Base-by-base conservation (phyloP, 257 asterid species). In the Forsythia suspensa region DNA sequence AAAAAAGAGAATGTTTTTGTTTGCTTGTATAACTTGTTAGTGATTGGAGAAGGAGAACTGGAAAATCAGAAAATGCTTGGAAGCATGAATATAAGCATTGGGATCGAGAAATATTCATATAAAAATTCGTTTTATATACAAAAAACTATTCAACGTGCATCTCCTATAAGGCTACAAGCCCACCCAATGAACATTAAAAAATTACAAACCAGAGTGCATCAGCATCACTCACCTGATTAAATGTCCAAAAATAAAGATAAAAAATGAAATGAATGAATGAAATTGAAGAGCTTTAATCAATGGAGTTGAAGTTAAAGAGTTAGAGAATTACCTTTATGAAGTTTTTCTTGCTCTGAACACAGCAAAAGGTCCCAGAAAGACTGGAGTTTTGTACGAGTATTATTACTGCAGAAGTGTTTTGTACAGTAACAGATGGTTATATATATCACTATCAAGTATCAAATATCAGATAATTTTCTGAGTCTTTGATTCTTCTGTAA, bases 31-130 rank as follows among this genome's bases (percentile, higher is more conserved):
- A 63, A 67, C 20, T 12, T 76, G 71, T 10, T 37, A 20, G 12
- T 29, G 70, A 63, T 46, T 73, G 79, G 76, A 38, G 69, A 73
- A 70, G 76, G n/a, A 24, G 70, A 70, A 74, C 73, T 65, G 21
- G 21, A 72, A 74, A 59, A 78, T 20, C 38, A 36, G 43, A 46
- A 77, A 80, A 85, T 77, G 85, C 81, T 66, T 36, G 16, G 72
- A 71, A 46, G 40, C 75, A 39, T 36, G 4, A 29, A 63, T 24
- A 29, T 61, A 41, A 78, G 78, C 79, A 37, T 83, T 73, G 77
- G 77, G 83, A 83, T 80, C 78, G 76, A 85, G 82, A 83, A 85
- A 78, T 76, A 80, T 81, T 75, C 55, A 76, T 37, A 29, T 6
- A 8, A 55, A 77, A 29, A 79, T 15, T 8, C 20, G 10, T 59